Conservation (phyloP, 495 filamentous ascomycete species). For the Lasiosphaeris hirsuta region DNA sequence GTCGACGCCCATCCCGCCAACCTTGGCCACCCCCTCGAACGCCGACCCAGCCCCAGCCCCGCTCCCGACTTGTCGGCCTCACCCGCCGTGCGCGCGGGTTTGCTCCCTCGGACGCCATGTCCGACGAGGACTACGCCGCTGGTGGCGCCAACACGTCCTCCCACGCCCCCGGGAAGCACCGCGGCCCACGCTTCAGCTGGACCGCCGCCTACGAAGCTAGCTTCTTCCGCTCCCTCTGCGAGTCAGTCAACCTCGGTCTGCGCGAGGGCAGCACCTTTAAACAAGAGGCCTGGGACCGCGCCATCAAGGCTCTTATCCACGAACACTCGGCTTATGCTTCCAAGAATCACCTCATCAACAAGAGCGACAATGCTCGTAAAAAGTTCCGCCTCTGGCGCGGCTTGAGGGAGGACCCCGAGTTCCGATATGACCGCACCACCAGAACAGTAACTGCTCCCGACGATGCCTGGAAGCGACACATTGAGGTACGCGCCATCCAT, state of each 20-base stretch:
- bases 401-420: slow-evolving; percentile 46
- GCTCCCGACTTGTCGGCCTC: neutral
- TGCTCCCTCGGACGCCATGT: slow-evolving; percentile 23
- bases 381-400: slow-evolving; percentile 54
- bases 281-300: slow-evolving; percentile 50
- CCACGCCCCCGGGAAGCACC: slow-evolving; percentile 34
- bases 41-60: neutral
- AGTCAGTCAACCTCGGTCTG: slow-evolving; percentile 45
- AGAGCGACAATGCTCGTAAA: slow-evolving; percentile 53
- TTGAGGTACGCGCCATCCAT: slow-evolving; percentile 34
- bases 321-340: slow-evolving; percentile 46
- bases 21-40: neutral
- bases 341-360: slow-evolving; percentile 52
- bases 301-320: slow-evolving; percentile 42
- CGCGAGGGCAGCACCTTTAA: slow-evolving; percentile 53
- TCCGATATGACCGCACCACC: slow-evolving; percentile 42
- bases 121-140: slow-evolving; percentile 32
- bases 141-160: slow-evolving; percentile 12
- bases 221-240: slow-evolving; percentile 50
- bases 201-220: slow-evolving; percentile 46
- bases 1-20: neutral
- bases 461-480: slow-evolving; percentile 47
- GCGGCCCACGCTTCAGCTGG: slow-evolving; percentile 51
- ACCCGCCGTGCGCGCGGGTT: neutral
- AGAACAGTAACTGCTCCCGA: slow-evolving; percentile 45